Percentiles rank a stretch among this genome's conserved stretches.
Conservation (phyloP, 2,329 filamentous ascomycete species). For the Aureobasidium sp. region DNA sequence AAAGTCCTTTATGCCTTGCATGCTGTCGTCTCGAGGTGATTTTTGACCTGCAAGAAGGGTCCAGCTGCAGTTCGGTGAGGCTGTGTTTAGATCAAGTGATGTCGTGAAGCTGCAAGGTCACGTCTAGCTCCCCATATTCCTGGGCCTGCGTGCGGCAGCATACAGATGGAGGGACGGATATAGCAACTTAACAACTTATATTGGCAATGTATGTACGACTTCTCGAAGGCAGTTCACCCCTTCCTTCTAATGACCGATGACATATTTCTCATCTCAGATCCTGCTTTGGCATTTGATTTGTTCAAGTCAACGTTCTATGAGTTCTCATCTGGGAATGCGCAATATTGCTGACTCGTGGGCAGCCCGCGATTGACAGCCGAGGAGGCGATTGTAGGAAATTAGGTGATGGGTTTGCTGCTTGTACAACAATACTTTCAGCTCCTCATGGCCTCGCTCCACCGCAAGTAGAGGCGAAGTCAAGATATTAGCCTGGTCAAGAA, state of each 20-base stretch:
- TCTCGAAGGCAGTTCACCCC: slow-evolving; percentile 9
- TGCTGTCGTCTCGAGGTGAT: background rate
- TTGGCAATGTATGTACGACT: slow-evolving; percentile 1
- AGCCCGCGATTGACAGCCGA: background rate
- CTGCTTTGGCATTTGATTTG: background rate
- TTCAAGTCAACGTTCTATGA: background rate
- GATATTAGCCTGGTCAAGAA: slow-evolving; percentile 1
- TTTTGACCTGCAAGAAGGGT: background rate
- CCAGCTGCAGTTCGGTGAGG: background rate
- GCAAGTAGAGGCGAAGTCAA: background rate
- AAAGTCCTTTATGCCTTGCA: background rate
- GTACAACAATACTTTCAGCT: slow-evolving; percentile 2
- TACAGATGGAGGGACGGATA: slow-evolving; percentile 1
- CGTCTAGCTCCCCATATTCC: background rate
- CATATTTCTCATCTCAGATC: background rate
- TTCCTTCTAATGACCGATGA: background rate
- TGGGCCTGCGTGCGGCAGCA: background rate
- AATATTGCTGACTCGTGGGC: background rate
- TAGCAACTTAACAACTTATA: slow-evolving; percentile 4
- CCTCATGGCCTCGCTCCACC: background rate
- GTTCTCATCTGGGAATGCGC: background rate
- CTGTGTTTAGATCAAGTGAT: background rate
- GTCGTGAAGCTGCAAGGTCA: background rate
- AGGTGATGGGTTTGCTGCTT: background rate
- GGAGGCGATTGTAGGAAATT: background rate